Base-by-base conservation (phyloP, 129 eudicot species). In the Flaveria bidentis region DNA sequence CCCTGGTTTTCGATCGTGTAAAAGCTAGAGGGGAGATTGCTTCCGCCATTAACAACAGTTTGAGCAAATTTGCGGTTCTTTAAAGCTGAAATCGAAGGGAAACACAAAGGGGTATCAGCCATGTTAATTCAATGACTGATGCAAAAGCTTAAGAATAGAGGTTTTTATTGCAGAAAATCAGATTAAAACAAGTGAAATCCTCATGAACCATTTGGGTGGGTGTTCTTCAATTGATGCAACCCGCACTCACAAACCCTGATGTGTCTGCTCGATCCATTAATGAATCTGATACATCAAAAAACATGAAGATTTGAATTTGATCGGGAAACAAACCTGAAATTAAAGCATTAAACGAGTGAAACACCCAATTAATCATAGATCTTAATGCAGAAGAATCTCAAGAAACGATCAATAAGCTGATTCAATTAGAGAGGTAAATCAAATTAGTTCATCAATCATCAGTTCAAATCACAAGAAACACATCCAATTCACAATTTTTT, bases 101-200 rank as follows among this genome's bases (percentile, higher is more conserved):
- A 25, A 52, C 76, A 80, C 15, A 57, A n/a, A 45, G 76, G 79
- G 75, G 78, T 47, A 13, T 70, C 74, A 36, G 83, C 93, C 97
- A 92, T 92, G 77, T 5, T 16, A 15, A 30, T 63, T 30, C 69
- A 61, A 30, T 13, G 26, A 12, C 83, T 26, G 47, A 73, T 23
- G 44, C 16, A 26, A n/a, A 26, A 69, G 28, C 55, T 65, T 63
- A 45, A 71, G 46, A 76, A 52, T 71, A 74, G 67, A 78, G 50
- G 50, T 69, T 64, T 62, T 55, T 20, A 22, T 44, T 10, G 45
- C 25, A 33, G 17, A 10, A 14, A 15, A 47, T 1, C 20, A 16
- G 79, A 20, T 69, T 44, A 41, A 55, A 56, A 69, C 14, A 20
- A n/a, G 1, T 22, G 4, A 12, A 67, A 47, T 20, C 14, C 51